Conservation (phyloP, 306 rosid genomes). For the barrel medic (Medicago truncatula) region MtrunA17r5.0-ANR NC_053045.1:38945001-38945500, state of each 20-base stretch:
- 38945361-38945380: constrained; percentile 75
- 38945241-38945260: constrained; percentile 35
- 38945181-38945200: background rate
- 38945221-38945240: background rate
- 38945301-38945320: constrained; percentile 96
- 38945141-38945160: constrained; percentile 19
- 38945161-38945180: constrained; percentile 12
- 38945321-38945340: constrained; percentile 88
- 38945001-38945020: constrained; percentile 15
- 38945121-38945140: constrained; percentile 1
- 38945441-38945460: constrained; percentile 79
- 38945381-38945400: constrained; percentile 60
- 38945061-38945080: constrained; percentile 1
- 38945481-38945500: constrained; percentile 73
- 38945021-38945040: constrained; percentile 1
- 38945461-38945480: constrained; percentile 83
- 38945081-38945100: background rate
- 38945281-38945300: constrained; percentile 72
- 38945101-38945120: background rate
- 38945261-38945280: constrained; percentile 22
- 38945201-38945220: constrained; percentile 14
- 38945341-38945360: constrained; percentile 90
- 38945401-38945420: constrained; percentile 67
- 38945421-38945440: constrained; percentile 75
- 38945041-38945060: constrained; percentile 1